Evolutionary conservation across 768 basidiomycete species (phyloP), one percentile per base, ranked within the genome.

Genomic region (Fistulinella prunicolor): DNA sequence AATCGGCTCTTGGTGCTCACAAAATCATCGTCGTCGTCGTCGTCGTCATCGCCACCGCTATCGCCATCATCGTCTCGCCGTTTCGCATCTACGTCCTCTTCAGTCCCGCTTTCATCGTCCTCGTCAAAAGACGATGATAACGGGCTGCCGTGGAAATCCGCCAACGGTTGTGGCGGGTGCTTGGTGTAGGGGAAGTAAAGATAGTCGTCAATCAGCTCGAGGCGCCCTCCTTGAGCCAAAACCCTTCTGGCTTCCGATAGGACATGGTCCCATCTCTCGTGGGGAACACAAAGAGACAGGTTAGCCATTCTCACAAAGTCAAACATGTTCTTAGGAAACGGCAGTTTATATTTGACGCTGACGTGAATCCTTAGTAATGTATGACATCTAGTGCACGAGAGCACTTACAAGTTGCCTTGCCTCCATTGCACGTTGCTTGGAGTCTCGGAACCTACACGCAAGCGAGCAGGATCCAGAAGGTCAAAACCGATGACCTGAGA

Each of bases 141-240:
- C 35, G 38, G 47, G n/a, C 9, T 28, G 6, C 3, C 39, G 37
- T 51, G 46, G 9, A 52, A 47, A 45, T 40, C 29, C 21, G 21
- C 22, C 16, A 46, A 35, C 37, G 50, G 59, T 29, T 35, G 68
- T 47, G 48, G 60, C 34, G 52, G 56, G 29, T n/a, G 40, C 41
- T 61, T 66, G 16, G 74, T 70, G 49, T 79, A 81, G 1, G 86
- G 82, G 56, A 87, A 88, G 53, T 77, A 63, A 28, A 86, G 67
- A 55, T 84, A 69, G 63, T 91, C 88, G 63, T 89, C 85, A 42
- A 91, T 80, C 40, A 89, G 57, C 62, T 92, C 89, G 3, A 91
- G 67, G 9, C 78, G 75, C 4, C 89, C 89, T 14, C 74, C 78
- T 6, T 71, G 71, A 12, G 67, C 69, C 13, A 91, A 71, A 9